Conservation (phyloP, 179 eudicot species). For the Camellia oleifera region DNA sequence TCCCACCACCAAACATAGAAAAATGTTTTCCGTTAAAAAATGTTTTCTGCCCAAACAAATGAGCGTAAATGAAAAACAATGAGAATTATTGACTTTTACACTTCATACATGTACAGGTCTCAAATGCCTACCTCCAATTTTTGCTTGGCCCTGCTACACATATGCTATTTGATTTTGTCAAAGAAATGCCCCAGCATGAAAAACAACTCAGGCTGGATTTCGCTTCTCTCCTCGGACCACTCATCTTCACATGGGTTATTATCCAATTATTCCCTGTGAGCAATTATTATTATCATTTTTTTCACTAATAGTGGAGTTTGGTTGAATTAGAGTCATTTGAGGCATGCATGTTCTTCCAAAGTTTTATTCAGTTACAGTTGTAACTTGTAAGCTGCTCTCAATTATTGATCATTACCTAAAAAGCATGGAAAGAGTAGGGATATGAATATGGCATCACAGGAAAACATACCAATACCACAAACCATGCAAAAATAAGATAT, state of each 20-base stretch:
- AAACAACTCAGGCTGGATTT: conserved; percentile 56
- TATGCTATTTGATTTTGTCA: conserved; percentile 69
- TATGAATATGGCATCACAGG: too few relatives aligned
- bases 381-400: not conserved
- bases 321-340: not conserved
- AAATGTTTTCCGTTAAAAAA: too few relatives aligned
- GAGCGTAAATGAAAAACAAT: not conserved
- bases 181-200: conserved; percentile 89
- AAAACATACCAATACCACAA: not conserved
- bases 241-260: conserved; percentile 78
- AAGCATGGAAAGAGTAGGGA: too few relatives aligned
- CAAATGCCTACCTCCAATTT: conserved; percentile 74
- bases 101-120: conserved; percentile 44
- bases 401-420: not conserved
- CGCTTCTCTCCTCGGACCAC: conserved; percentile 68
- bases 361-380: not conserved
- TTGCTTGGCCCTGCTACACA: conserved; percentile 54
- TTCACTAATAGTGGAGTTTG: not conserved
- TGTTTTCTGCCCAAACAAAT: too few relatives aligned
- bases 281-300: not conserved
- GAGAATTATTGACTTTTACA: conserved; percentile 6
- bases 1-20: too few relatives aligned
- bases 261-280: conserved; percentile 83
- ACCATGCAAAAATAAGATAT: too few relatives aligned
- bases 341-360: not conserved